Evolutionary conservation across 805 yeast genomes (phyloP), one percentile per base, ranked within the genome.

Genomic region (Pichia kluyveri): DNA sequence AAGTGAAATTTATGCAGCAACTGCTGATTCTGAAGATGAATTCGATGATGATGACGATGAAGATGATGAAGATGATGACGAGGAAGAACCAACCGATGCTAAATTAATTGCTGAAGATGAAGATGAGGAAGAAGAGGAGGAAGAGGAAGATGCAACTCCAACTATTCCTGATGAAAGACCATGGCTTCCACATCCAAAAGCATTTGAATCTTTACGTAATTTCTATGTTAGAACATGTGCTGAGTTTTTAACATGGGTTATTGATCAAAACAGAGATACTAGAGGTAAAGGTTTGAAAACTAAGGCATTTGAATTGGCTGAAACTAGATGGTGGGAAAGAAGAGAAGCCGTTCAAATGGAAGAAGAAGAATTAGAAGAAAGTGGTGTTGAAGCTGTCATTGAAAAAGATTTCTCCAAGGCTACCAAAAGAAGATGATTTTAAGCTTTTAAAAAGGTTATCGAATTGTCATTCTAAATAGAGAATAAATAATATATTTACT

Each of bases 261-360:
- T 89, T 54, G 83, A 93, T 5, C 85, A 83, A 60, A 85, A 88
- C 57, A 76, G 85, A 56, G 90, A 85, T 49, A 82, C 88, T 14
- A 79, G 95, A 59, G 98, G 96, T 46, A 91, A 91, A 63, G 83
- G 86, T 59, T 75, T 91, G 65, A 90, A 91, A 69, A 82, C 83
- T 47, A 84, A 86, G 41, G 83, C 97, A 0, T 91, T 91, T 61
- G 96, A 89, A 53, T 68, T 91, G 51, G 84, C 93, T 63, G 96
- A 90, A 66, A 91, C 84, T 55, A 79, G 99, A 69, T 91, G 96
- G 93, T 91, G 98, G 98, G 98, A 91, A 63, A 84, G 98, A 70
- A 81, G 97, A 69, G 98, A 91, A 57, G 91, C 82, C 58, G 82
- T 91, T 26, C 82, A 95, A 62, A 75, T 80, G 39, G 85, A 86